A percentile compares a stretch with the other conserved stretches of the same genome.
phyloP scores from a whole-genome alignment of 176 grass and related monocot genomes.

The Carex cristatella region DNA sequence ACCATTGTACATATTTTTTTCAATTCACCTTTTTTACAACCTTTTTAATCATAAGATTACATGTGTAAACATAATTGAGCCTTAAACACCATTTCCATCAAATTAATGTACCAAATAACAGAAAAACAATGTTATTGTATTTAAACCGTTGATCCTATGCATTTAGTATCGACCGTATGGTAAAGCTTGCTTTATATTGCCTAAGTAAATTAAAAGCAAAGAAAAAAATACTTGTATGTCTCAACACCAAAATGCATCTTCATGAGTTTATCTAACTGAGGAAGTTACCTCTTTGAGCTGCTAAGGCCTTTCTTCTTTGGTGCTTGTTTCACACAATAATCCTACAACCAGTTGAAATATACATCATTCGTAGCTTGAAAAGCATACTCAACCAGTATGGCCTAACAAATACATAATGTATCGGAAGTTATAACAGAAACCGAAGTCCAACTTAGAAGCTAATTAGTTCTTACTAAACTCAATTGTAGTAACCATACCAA shows the following conservation, averaged over 20 bases:
- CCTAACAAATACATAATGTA: no score
- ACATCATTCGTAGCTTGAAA: not conserved
- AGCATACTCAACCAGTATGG: not conserved
- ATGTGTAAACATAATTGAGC: not conserved
- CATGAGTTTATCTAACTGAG: constrained; percentile 68
- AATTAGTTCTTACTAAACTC: no score
- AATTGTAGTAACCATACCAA: no score
- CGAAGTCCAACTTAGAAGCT: no score
- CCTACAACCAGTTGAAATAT: constrained; percentile 32
- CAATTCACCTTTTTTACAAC: not conserved
- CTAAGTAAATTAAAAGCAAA: not conserved
- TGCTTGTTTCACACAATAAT: constrained; percentile 68
- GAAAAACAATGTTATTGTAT: not conserved
- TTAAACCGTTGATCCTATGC: not conserved
- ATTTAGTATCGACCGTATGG: not conserved
- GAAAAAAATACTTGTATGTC: constrained; percentile 63
- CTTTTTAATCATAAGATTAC: not conserved
- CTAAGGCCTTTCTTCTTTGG: constrained; percentile 48
- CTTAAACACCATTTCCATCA: not conserved
- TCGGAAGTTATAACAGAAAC: not conserved
- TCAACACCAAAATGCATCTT: constrained; percentile 89
- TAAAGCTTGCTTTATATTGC: not conserved
- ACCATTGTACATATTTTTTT: not conserved
- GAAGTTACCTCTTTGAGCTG: constrained; percentile 72
- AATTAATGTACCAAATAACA: not conserved